Evolutionary conservation across 2,329 filamentous ascomycete genomes (phyloP), one percentile per base, ranked within the genome.

Genomic region (Chalaropsis ovoidea): DNA sequence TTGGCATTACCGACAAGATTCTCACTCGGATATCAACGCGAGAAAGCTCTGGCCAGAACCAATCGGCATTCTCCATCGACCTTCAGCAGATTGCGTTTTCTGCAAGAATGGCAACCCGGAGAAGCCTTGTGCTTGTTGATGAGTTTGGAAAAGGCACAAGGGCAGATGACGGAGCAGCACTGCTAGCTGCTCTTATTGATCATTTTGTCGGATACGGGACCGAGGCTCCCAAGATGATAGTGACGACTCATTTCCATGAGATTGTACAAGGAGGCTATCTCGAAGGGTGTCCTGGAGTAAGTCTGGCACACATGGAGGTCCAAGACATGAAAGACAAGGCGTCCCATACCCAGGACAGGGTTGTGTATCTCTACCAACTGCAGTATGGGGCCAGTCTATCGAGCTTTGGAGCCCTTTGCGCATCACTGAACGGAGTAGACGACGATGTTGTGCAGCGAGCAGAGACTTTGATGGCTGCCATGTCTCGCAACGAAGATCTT

Each of bases 1-100:
- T 99, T 68, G 93, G 94, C 0, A 76, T 97, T 43, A 96, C 93
- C 0, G 94, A 97, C 77, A 95, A 89, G 72, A 95, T 99, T 58
- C 76, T 97, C 61, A 95, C 92, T 1, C 85, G 91, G 22, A 88
- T 96, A 61, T 84, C 88, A 19, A 92, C 91, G 0, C 79, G 86
- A 68, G 84, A 87, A 70, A 86, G 81, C 66, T 79, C 84, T 41
- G 79, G 80, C 1, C 77, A 77, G 19, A 78, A 80, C 22, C 83
- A 86, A 69, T 86, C 84, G 69, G 81, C 84, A 1, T 87, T 86
- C 72, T 80, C 82, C 43, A 90, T 90, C 63, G 94, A 99, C 71
- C 75, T 99, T 19, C 90, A 94, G 70, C 93, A 99, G 72, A 85
- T 94, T 11, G 86, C 88, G 0, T 82, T 94, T 65, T 85, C 89